A percentile compares a stretch with the other conserved stretches of the same genome.
Conservation (phyloP, 345 rosid genomes). For the Populus davidiana region DNA sequence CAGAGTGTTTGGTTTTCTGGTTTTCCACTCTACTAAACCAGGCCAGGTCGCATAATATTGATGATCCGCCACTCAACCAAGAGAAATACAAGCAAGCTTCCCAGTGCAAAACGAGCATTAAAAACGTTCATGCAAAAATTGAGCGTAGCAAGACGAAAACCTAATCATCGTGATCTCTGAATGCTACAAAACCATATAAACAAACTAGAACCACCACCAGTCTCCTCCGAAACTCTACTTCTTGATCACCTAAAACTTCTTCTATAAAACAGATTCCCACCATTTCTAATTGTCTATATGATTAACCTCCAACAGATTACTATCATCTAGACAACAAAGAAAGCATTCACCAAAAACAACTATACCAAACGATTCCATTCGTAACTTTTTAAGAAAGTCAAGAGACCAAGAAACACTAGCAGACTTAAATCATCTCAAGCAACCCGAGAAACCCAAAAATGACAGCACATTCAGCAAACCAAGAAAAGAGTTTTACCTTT, state of each 20-base stretch:
- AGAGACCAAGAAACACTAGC: too few species aligned
- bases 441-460: not conserved
- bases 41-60: not conserved
- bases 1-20: not conserved
- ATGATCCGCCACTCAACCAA: not conserved
- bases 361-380: too few species aligned
- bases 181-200: not conserved
- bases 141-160: not conserved
- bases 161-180: not conserved
- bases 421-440: not conserved
- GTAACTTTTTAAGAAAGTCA: too few species aligned
- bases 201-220: not conserved
- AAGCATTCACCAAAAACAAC: not conserved
- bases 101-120: not conserved
- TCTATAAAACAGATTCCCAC: not conserved
- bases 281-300: not conserved
- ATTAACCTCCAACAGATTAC: not conserved
- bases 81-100: not conserved
- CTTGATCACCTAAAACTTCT: not conserved
- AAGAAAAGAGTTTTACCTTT: conserved; percentile 34
- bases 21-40: not conserved
- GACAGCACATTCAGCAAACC: not conserved
- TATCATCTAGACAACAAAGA: not conserved
- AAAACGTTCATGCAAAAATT: not conserved
- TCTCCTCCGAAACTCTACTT: not conserved